These are phyloP conservation scores for Delonix regia DNA, from an alignment of 306 rosid species.

Conservation along the genomic window DNA sequence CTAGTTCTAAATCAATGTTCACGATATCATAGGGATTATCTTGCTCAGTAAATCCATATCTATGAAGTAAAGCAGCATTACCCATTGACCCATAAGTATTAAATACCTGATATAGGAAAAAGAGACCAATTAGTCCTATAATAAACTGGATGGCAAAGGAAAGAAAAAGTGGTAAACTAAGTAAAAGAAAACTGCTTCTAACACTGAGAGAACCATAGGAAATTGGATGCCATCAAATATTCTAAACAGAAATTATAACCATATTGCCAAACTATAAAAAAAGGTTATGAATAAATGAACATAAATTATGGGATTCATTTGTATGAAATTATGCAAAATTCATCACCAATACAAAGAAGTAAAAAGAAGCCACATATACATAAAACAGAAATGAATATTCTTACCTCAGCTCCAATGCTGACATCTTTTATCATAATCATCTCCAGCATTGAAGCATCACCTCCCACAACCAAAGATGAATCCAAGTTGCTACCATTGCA, in stretches of 20 bases:
- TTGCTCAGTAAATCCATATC: slow-evolving; percentile 91
- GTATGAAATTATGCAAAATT: background rate
- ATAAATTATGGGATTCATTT: background rate
- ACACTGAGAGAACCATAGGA: slow-evolving; percentile 6
- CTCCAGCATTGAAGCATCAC: slow-evolving; percentile 57
- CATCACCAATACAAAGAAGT: slow-evolving; percentile 1
- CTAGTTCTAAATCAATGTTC: slow-evolving; percentile 80
- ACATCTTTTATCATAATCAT: slow-evolving; percentile 91
- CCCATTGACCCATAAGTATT: slow-evolving; percentile 86
- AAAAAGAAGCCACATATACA: background rate
- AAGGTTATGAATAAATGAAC: background rate
- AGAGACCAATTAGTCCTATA: slow-evolving; percentile 4
- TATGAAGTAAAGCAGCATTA: slow-evolving; percentile 91
- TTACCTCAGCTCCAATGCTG: slow-evolving; percentile 73
- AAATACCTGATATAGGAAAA: slow-evolving; percentile 58
- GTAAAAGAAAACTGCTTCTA: background rate
- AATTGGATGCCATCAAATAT: slow-evolving; percentile 19
- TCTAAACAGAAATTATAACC: slow-evolving; percentile 9
- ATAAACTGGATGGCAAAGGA: background rate
- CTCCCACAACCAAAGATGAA: slow-evolving; percentile 41
- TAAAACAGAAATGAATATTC: slow-evolving; percentile 7
- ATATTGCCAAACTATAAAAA: background rate
- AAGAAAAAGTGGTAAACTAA: background rate
- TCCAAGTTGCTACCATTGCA: slow-evolving; percentile 34
- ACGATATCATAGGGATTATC: slow-evolving; percentile 76